Evolutionary conservation across 768 basidiomycete genomes (phyloP).

Genomic region (Lentinula sp.): DNA sequence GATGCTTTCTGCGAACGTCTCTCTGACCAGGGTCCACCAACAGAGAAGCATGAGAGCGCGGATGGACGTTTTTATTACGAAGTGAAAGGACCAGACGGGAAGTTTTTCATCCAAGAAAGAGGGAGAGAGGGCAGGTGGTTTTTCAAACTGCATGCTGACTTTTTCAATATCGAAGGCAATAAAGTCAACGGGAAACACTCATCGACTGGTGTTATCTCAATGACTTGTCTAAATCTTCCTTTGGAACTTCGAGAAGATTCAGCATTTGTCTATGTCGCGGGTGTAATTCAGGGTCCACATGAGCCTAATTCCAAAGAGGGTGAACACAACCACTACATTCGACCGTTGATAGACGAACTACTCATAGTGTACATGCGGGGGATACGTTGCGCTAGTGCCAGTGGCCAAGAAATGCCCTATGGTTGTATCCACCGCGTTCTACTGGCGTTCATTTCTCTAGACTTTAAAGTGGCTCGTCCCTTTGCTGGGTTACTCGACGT

Average conservation of each 20-base stretch:
- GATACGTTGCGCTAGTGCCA: background rate
- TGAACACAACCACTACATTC: background rate
- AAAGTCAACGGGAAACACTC: background rate
- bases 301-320: slow-evolving; percentile 1
- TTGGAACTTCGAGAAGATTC: background rate
- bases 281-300: background rate
- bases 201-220: background rate
- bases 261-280: slow-evolving; percentile 2
- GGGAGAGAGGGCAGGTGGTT: slow-evolving; percentile 3
- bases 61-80: background rate
- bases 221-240: slow-evolving; percentile 2
- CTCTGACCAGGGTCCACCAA: background rate
- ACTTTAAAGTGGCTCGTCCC: background rate
- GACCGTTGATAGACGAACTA: background rate
- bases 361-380: background rate
- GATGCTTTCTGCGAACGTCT: background rate
- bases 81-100: background rate
- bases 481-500: background rate
- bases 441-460: background rate
- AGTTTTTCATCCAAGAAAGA: background rate
- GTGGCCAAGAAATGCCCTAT: background rate
- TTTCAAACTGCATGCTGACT: slow-evolving; percentile 1
- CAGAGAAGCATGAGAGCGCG: background rate
- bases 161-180: background rate
- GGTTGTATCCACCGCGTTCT: background rate